Evolutionary conservation across 257 asterid species (phyloP).

Genomic region (Fraxinus americana): DNA sequence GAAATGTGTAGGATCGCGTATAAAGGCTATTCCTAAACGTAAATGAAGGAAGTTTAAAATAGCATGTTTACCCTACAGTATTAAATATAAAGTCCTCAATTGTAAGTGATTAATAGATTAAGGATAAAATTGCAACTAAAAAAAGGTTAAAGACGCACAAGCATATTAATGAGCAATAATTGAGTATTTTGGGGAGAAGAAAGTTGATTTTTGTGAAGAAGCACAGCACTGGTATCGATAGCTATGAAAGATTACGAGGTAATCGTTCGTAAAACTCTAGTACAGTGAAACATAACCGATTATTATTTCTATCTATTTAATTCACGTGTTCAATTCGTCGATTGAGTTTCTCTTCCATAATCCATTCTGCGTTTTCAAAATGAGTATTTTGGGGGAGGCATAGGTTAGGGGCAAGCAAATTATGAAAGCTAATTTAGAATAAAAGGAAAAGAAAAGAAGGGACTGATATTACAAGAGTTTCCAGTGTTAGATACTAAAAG

Average conservation of each 20-base stretch:
- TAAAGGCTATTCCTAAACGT: no score
- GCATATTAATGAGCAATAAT: no score
- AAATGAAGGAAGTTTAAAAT: no score
- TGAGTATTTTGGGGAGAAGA: no score
- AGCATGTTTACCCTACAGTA: no score
- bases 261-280: not conserved
- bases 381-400: not conserved
- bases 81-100: no score
- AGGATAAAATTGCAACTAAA: no score
- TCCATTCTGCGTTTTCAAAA: not conserved
- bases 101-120: no score
- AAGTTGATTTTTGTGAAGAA: no score
- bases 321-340: not conserved
- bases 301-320: not conserved
- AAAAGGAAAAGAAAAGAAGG: not conserved
- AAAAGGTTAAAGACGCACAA: no score
- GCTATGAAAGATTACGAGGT: not conserved
- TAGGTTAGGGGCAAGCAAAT: not conserved
- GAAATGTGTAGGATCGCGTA: no score
- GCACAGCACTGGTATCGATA: no score
- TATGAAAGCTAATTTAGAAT: not conserved
- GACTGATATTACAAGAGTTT: not conserved
- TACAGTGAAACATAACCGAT: not conserved
- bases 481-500: not conserved
- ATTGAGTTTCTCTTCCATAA: not conserved